Percentiles rank a stretch among this genome's conserved stretches.
These are phyloP conservation scores for Ceriops decandra DNA, from an alignment of 345 rosid species.

Conservation along the genomic window DNA sequence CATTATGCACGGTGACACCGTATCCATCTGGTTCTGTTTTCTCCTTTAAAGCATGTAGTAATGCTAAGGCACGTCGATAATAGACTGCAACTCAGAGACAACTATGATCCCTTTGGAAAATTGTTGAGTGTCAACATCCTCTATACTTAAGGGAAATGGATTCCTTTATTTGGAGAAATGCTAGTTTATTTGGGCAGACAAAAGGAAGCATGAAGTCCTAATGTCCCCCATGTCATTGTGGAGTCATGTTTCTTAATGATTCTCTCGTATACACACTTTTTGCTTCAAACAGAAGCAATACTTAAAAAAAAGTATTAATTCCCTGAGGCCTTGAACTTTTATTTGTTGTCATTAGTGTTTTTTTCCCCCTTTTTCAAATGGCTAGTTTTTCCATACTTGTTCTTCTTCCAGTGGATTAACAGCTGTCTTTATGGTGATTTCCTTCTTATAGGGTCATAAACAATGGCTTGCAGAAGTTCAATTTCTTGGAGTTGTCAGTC, in stretches of 20 bases:
- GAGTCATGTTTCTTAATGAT: too few relatives aligned
- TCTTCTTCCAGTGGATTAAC: not conserved
- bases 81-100: too few relatives aligned
- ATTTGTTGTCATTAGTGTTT: not conserved
- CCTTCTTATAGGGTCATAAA: constrained; percentile 66
- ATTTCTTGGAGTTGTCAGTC: constrained; percentile 73
- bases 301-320: not conserved
- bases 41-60: too few relatives aligned
- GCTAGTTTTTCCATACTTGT: not conserved
- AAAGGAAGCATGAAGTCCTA: not conserved
- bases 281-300: too few relatives aligned
- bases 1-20: too few relatives aligned
- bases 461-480: constrained; percentile 91
- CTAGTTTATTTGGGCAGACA: not conserved
- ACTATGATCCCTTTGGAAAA: too few relatives aligned
- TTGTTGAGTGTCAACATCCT: too few relatives aligned
- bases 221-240: not conserved
- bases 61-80: too few relatives aligned
- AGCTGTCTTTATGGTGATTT: not conserved
- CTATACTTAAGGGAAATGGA: too few relatives aligned
- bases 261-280: not conserved
- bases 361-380: not conserved
- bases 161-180: too few relatives aligned
- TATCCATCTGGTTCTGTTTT: too few relatives aligned
- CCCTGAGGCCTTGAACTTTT: constrained; percentile 2